Evolutionary conservation across 345 rosid species (phyloP), one percentile per base, ranked within the genome.

Genomic region (Syzygium oleosum): DNA sequence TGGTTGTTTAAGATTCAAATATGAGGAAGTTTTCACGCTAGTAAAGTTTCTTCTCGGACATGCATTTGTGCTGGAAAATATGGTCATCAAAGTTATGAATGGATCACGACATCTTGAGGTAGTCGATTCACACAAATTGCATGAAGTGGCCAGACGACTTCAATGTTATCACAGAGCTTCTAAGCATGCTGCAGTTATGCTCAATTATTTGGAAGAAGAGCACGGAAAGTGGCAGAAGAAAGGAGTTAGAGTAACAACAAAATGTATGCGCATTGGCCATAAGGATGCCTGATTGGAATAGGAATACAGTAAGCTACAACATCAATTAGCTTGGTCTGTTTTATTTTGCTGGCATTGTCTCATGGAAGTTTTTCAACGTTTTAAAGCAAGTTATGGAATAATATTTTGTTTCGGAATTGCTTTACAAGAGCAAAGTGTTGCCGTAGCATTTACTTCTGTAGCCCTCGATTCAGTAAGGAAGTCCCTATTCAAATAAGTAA

Each of bases 101-200:
- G 23, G 12, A 68, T 65, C 79, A 4, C 23, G 1, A 31, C 22
- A 29, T 65, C 21, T 0, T 1, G 22, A 17, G 23, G 23, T 0
- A 9, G 46, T 34, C 3, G 22, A 6, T 31, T 31, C 43, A 9
- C 3, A 23, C 46, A 68, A 68, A 31, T 68, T 31, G 38, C 43
- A 31, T 68, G 79, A 68, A 68, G 46, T 16, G 79, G 79, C 79
- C 43, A 46, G 11, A 9, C 21, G 10, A 68, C 22, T 31, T 68
- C 79, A 31, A 31, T 16, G 1, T 17, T 31, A 5, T 68, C 23
- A 68, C 10, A 68, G 43, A 16, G 0, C 9, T 7, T 68, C 43
- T 2, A 17, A 31, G 79, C 23, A 68, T 31, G 43, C 12, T 31
- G 46, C 12, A 19, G 6, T 5, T 10, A 8, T 16, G 17, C 23